Percentiles rank a stretch among this genome's conserved stretches.
phyloP scores from a whole-genome alignment of 2,329 filamentous ascomycete genomes.

The Sporothrix pallida region DNA sequence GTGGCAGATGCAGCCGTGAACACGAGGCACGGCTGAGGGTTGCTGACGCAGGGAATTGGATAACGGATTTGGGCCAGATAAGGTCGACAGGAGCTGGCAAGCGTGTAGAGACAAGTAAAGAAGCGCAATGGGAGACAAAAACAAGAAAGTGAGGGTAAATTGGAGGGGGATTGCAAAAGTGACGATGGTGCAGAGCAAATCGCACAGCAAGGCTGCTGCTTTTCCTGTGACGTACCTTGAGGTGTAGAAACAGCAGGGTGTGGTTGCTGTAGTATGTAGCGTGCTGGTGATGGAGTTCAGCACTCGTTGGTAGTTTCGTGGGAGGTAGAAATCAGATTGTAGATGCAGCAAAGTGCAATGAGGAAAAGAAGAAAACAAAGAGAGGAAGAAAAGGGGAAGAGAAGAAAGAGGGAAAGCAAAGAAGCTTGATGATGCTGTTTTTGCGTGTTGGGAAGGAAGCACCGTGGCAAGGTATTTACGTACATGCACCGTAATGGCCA shows the following conservation, averaged over 20 bases:
- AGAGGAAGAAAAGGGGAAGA: slow-evolving; percentile 24
- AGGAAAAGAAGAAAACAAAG: slow-evolving; percentile 16
- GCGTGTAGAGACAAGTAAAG: background rate
- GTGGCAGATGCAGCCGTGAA: slow-evolving; percentile 22
- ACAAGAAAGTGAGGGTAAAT: background rate
- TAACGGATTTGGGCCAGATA: background rate
- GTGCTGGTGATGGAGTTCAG: slow-evolving; percentile 7
- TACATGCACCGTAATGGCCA: slow-evolving; percentile 29
- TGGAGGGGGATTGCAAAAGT: slow-evolving; percentile 9
- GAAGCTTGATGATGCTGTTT: slow-evolving; percentile 32
- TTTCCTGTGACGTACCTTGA: slow-evolving; percentile 19
- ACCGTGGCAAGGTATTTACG: slow-evolving; percentile 25
- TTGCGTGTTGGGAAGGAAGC: slow-evolving; percentile 26
- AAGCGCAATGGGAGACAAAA: background rate
- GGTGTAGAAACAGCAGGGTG: background rate
- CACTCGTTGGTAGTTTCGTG: slow-evolving; percentile 6
- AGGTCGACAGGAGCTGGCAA: background rate
- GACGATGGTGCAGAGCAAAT: background rate
- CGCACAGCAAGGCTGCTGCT: slow-evolving; percentile 4
- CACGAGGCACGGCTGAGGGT: background rate
- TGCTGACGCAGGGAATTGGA: background rate
- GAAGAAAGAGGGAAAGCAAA: slow-evolving; percentile 12
- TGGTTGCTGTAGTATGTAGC: background rate
- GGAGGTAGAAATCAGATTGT: background rate
- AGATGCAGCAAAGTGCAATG: slow-evolving; percentile 15